Evolutionary conservation across 169 alveolate genomes (phyloP), one percentile per base, ranked within the genome.

Genomic region (Plasmodium falciparum): DNA sequence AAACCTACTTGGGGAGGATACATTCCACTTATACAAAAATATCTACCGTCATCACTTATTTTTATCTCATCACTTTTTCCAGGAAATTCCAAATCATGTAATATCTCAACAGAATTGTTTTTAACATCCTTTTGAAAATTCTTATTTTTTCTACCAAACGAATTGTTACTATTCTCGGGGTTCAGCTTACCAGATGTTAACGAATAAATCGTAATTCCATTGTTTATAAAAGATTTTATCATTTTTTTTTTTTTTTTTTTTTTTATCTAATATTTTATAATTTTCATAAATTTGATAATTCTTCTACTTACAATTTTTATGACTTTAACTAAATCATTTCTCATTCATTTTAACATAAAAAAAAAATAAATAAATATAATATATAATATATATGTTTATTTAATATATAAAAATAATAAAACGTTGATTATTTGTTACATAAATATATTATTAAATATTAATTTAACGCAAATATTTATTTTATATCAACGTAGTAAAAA

Each of bases 1-100:
- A 94, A 66, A 13, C 95, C 96, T 12, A 94, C 89, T 74, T 94
- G 96, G 9, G 96, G 96, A 0, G 96, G 96, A 45, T 94, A 94
- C 52, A 85, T 86, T 8, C 96, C 96, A 15, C 94, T 92, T 47
- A 94, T 93, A 15, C 93, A 74, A 22, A 94, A 58, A 33, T 94
- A 94, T 62, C 93, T 86, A 3, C 70, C 86, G 33, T 94, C 96
- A 3, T 94, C 95, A 33, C 95, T 92, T 26, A 94, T 65, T 59
- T 78, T 91, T n/a, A 94, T 90, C 7, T 93, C 88, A 61, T 90
- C 91, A 86, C 96, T 92, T 49, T 93, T 90, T 47, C 92, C 93
- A 1, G 96, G 94, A 67, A 94, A 94, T 72, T 94, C 96, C 26
- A 94, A 54, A 83, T 94, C 96, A 66, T 94, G 94, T 59, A 94